Base-by-base conservation (phyloP, 345 rosid genomes). In the Abelmoschus esculentus region DNA sequence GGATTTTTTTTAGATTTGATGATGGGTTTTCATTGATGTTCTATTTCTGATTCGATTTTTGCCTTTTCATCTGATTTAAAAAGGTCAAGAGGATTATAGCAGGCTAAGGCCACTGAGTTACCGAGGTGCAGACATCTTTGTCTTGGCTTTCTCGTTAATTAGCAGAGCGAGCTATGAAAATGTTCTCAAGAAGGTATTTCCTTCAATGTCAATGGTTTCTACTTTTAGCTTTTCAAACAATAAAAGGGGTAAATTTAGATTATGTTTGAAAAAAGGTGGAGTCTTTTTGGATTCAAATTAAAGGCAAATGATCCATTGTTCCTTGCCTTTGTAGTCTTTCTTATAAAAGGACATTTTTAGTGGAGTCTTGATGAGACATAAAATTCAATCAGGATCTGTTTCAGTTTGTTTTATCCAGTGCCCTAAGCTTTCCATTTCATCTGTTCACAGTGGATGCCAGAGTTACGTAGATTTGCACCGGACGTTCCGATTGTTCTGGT, bases 71-170 rank as follows among this genome's bases (percentile, higher is more conserved):
- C 71, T 74, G 56, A 69, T 78, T 67, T 70, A 52, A 70, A 52
- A 70, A 95, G 97, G 99, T 77, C 99, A 95, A 78, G 99, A 95
- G 72, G 99, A 95, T 81, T 95, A 95, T 77, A 91, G 97, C 85
- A 90, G 99, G 82, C 61, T 95, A 78, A 88, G 99, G 75, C 99
- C 99, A 72, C 44, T 40, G 44, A 40, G 44, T 40, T 95, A 95
- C 82, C 83, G 99, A 78, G 96, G 99, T 53, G 98, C 99, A 58
- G 97, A 91, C 74, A 84, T 95, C 26, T 95, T 95, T 67, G 91
- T 90, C 70, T 77, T 95, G 69, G 96, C 99, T 50, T 95, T 95
- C 82, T 95, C 44, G 44, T 78, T 95, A 68, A 88, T 95, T 69
- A 95, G 96, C 71, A 83, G 92, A 71, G 99, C 98, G 9, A 95